Evolutionary conservation across 2,329 filamentous ascomycete species (phyloP), one percentile per base, ranked within the genome.

Genomic region (Botryotinia narcissicola): DNA sequence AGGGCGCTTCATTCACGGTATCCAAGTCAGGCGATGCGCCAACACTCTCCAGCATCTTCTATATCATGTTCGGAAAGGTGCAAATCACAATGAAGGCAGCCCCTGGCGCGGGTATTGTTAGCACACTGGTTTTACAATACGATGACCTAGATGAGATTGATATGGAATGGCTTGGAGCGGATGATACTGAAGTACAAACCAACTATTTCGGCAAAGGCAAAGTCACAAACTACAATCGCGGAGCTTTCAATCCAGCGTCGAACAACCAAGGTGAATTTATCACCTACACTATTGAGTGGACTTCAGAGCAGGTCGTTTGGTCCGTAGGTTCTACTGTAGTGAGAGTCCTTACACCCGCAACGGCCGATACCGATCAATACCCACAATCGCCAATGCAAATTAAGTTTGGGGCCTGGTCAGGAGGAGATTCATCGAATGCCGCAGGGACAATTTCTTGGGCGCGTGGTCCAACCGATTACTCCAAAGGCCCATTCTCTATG

Each of bases 41-140:
- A 0, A 92, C 95, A 82, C 89, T 99, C 75, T 88, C 88, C 76
- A 97, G 94, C 75, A 89, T 96, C 79, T 98, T 97, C 89, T 98
- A 98, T 86, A 97, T 99, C 85, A 98, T 99, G 96, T 99, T 98
- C 82, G 96, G 96, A 77, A 92, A 91, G 76, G 93, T 98, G 80
- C 92, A 97, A 77, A 89, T 95, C 77, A 91, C 89, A 46, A 87
- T 98, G 85, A 95, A 95, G 83, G 90, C 93, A 40, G 94, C 96
- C 16, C 91, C 94, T 0, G 96, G 96, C 12, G 90, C 89, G 16
- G 96, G 96, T 74, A 98, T 99, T 79, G 95, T 99, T 77, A 97
- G 93, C 82, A 96, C 94, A 63, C 88, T 96, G 20, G 94, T 99
- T 14, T 85, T 99, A 76, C 91, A 97, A 83, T 98, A 95, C 22